Conservation (phyloP, 1,284 basidiomycete genomes). For the Pholiota adiposa region DNA sequence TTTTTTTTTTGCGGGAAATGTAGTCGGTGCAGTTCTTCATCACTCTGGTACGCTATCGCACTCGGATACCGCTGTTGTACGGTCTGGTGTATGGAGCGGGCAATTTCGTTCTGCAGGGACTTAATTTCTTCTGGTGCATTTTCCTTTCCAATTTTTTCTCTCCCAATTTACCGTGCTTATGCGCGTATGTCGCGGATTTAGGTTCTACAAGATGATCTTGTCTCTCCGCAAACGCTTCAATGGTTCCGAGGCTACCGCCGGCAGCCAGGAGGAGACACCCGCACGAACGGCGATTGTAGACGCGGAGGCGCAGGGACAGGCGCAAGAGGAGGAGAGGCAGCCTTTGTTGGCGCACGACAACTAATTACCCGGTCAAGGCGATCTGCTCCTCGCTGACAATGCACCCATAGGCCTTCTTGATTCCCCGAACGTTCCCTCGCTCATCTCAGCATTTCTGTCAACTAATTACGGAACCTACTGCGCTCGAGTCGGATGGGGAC, state of each 20-base stretch:
- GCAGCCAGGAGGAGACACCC: constrained; percentile 16
- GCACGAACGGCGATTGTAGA: background rate
- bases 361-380: no score
- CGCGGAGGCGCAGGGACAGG: background rate
- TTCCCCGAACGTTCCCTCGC: no score
- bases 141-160: background rate
- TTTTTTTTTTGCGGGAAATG: background rate
- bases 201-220: constrained; percentile 71
- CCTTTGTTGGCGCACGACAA: background rate
- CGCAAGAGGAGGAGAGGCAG: background rate
- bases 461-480: no score
- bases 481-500: no score
- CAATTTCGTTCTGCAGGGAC: constrained; percentile 62
- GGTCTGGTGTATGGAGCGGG: constrained; percentile 54
- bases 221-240: constrained; percentile 60
- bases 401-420: no score
- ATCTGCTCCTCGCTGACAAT: no score
- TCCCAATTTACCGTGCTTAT: background rate
- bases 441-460: no score
- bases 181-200: constrained; percentile 29
- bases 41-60: constrained; percentile 53
- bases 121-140: constrained; percentile 76
- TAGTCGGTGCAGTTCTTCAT: constrained; percentile 68
- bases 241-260: constrained; percentile 12
- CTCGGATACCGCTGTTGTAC: constrained; percentile 51